phyloP scores from a whole-genome alignment of 208 protist genomes.

The Novymonas esmeraldas region DNA sequence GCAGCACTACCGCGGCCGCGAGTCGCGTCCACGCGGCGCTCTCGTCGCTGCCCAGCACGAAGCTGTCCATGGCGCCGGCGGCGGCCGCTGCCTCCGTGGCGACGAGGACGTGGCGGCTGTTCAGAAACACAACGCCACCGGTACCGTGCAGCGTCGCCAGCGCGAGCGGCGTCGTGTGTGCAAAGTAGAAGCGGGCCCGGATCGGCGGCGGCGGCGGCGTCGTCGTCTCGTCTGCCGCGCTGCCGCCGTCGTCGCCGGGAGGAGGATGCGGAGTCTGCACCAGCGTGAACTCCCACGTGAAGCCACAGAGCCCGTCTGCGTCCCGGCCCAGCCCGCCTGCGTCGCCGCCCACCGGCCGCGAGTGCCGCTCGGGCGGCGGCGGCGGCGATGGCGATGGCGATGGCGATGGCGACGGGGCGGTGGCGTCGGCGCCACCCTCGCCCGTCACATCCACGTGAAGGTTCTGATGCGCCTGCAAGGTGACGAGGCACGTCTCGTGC shows the following conservation, averaged over 20 bases:
- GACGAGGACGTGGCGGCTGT: conserved; percentile 55
- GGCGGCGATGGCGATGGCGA: not conserved
- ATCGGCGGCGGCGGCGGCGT: not conserved
- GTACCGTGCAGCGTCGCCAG: conserved; percentile 12
- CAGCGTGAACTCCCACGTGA: conserved; percentile 32
- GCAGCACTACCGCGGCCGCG: conserved; percentile 11
- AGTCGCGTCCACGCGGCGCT: conserved; percentile 9
- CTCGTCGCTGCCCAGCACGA: conserved; percentile 9
- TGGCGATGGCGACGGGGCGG: not conserved
- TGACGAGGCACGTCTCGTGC: conserved; percentile 31
- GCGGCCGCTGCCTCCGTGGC: conserved; percentile 15
- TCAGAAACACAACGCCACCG: conserved; percentile 53
- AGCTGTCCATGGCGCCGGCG: conserved; percentile 12
- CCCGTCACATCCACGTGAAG: conserved; percentile 20
- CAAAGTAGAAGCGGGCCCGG: conserved; percentile 18
- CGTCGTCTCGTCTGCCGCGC: not conserved
- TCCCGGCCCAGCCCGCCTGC: not conserved
- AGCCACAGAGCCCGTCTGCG: conserved; percentile 32
- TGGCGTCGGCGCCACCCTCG: not conserved
- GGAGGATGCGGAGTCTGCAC: conserved; percentile 11
- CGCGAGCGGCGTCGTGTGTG: conserved; percentile 7
- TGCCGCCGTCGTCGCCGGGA: not conserved
- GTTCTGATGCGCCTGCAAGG: conserved; percentile 25
- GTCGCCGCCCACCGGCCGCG: not conserved
- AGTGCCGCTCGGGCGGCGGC: no score